Conservation (phyloP, 1,139 yeast genomes). For the Pichia kudriavzevii region DNA sequence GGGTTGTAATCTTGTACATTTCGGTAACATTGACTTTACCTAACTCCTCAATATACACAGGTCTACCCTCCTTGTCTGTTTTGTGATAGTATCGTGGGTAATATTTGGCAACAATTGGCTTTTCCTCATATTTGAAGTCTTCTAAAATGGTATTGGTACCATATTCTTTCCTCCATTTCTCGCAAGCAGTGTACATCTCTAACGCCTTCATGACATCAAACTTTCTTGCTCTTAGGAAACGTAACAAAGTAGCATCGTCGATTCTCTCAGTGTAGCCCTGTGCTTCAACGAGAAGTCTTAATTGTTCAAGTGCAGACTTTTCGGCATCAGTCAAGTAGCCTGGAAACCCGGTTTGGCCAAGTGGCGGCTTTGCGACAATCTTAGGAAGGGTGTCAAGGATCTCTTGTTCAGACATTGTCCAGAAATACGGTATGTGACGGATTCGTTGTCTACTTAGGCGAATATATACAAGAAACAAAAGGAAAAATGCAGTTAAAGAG, state of each 20-base stretch:
- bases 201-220: conserved; percentile 75
- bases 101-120: conserved; percentile 77
- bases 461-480: no score
- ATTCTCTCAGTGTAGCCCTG: conserved; percentile 66
- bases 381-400: conserved; percentile 28
- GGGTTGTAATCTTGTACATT: conserved; percentile 89
- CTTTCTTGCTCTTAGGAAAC: conserved; percentile 93
- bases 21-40: conserved; percentile 85
- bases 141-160: conserved; percentile 80
- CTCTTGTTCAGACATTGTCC: conserved; percentile 21
- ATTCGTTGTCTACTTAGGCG: no score
- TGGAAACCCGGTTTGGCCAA: conserved; percentile 65
- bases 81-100: conserved; percentile 98
- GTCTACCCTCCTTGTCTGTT: conserved; percentile 95
- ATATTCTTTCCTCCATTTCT: conserved; percentile 81
- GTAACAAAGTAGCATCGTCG: conserved; percentile 77
- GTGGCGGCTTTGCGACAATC: conserved; percentile 49
- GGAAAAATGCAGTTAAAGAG: no score
- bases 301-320: conserved; percentile 46
- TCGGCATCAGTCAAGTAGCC: conserved; percentile 73
- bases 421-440: no score
- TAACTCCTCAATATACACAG: conserved; percentile 87
- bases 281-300: conserved; percentile 51
- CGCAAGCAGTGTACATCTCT: conserved; percentile 81
- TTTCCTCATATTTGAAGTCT: conserved; percentile 87